A percentile compares a stretch with the other conserved stretches of the same genome.
Evolutionary conservation across 352 stramenopile genomes (phyloP).

Genomic region (Globisporangium abappressorium): DNA sequence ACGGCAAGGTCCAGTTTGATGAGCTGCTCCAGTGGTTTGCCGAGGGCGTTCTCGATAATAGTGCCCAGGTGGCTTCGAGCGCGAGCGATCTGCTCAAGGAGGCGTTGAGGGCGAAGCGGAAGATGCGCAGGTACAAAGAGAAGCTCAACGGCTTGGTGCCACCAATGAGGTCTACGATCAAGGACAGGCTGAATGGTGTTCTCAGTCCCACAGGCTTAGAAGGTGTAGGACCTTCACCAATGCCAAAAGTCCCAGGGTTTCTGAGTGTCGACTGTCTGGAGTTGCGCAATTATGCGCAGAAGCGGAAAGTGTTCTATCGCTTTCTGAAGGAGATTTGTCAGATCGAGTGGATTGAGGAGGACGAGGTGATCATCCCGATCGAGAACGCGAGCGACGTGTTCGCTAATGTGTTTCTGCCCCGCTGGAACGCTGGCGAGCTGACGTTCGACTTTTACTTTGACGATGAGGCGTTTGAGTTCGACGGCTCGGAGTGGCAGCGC

Average conservation of each 20-base stretch:
- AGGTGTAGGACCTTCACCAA: neutral
- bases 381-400: constrained; percentile 44
- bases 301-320: constrained; percentile 45
- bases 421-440: constrained; percentile 43
- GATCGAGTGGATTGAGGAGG: constrained; percentile 51
- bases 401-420: constrained; percentile 35
- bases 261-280: constrained; percentile 27
- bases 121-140: constrained; percentile 44
- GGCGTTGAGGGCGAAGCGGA: constrained; percentile 33
- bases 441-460: constrained; percentile 64
- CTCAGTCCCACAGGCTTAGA: neutral
- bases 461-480: constrained; percentile 40
- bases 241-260: constrained; percentile 33
- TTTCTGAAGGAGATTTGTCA: constrained; percentile 45
- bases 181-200: constrained; percentile 5
- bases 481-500: constrained; percentile 33
- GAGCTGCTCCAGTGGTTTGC: constrained; percentile 44
- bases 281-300: constrained; percentile 31
- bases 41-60: constrained; percentile 28
- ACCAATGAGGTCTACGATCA: constrained; percentile 10
- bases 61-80: neutral
- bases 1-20: constrained; percentile 42
- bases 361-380: constrained; percentile 38
- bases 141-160: constrained; percentile 32
- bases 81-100: constrained; percentile 35